Conservation (phyloP, 73 alveolate genomes). For the Paramecium primaurelia region DNA sequence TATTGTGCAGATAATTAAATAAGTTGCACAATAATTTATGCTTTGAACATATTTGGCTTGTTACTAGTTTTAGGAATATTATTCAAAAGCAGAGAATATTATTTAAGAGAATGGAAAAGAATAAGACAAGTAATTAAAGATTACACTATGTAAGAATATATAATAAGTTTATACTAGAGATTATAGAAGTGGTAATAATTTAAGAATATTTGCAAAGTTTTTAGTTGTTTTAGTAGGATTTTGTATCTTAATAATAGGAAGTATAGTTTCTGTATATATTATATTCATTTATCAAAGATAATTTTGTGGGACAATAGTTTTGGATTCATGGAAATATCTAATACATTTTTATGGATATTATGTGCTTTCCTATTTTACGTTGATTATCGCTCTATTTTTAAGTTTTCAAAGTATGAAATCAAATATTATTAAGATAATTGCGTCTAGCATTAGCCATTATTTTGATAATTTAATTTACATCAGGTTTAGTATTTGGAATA, state of each 20-base stretch:
- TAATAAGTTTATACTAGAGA: not conserved
- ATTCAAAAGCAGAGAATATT: not conserved
- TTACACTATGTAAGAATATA: not conserved
- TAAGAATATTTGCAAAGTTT: not conserved
- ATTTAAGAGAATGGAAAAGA: not conserved
- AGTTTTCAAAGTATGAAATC: not conserved
- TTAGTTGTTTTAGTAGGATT: not conserved
- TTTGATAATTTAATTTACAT: not conserved
- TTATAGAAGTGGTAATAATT: not conserved
- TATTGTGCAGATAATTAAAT: constrained; percentile 19
- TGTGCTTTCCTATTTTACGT: not conserved
- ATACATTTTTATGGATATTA: not conserved
- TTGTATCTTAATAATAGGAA: not conserved
- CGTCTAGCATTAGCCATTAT: not conserved
- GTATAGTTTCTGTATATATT: not conserved
- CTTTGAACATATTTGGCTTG: not conserved
- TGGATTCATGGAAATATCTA: not conserved
- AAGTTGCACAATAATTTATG: constrained; percentile 11
- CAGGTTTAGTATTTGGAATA: not conserved
- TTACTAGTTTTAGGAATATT: not conserved
- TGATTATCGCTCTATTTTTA: not conserved
- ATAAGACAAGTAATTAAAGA: not conserved
- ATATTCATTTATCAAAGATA: not conserved
- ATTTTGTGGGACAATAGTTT: not conserved
- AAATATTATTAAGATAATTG: not conserved